Evolutionary conservation across 1,284 basidiomycete genomes (phyloP).

Genomic region (Puccinia novopanici): DNA sequence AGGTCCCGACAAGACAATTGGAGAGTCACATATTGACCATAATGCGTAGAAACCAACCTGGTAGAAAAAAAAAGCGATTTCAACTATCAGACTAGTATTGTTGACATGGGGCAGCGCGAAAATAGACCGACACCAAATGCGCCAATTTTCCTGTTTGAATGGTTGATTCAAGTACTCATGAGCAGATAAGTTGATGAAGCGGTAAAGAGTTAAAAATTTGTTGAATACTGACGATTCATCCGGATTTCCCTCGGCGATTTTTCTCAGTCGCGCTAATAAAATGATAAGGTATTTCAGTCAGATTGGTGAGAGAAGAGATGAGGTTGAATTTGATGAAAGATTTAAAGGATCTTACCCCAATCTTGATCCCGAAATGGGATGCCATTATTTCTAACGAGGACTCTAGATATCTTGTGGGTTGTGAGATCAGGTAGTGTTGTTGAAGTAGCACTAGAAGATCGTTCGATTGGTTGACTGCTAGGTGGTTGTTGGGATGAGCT

Average conservation of each 20-base stretch:
- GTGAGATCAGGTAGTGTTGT: slow-evolving; percentile 53
- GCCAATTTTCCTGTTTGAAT: slow-evolving; percentile 80
- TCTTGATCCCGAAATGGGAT: slow-evolving; percentile 68
- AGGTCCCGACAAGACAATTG: slow-evolving; percentile 83
- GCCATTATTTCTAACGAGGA: slow-evolving; percentile 82
- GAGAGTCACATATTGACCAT: slow-evolving; percentile 70
- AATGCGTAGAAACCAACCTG: slow-evolving; percentile 64
- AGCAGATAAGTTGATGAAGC: slow-evolving; percentile 51
- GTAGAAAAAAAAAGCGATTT: slow-evolving; percentile 48
- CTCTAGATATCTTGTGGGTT: slow-evolving; percentile 59
- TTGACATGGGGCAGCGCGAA: not conserved
- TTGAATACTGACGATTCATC: slow-evolving; percentile 47
- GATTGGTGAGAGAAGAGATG: not conserved
- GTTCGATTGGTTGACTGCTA: slow-evolving; percentile 62
- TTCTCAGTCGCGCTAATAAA: slow-evolving; percentile 45
- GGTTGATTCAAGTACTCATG: slow-evolving; percentile 70
- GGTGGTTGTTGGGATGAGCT: slow-evolving; percentile 61
- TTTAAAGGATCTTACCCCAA: slow-evolving; percentile 15
- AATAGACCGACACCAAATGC: slow-evolving; percentile 74
- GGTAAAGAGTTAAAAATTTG: not conserved
- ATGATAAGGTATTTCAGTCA: slow-evolving; percentile 2
- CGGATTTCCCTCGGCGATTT: slow-evolving; percentile 50
- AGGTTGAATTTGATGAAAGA: not conserved
- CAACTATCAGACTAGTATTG: not conserved
- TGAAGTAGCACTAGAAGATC: slow-evolving; percentile 29